Percentiles rank a stretch among this genome's conserved stretches.
phyloP scores from a whole-genome alignment of 768 basidiomycete species.

The Cystofilobasidium macerans region DNA sequence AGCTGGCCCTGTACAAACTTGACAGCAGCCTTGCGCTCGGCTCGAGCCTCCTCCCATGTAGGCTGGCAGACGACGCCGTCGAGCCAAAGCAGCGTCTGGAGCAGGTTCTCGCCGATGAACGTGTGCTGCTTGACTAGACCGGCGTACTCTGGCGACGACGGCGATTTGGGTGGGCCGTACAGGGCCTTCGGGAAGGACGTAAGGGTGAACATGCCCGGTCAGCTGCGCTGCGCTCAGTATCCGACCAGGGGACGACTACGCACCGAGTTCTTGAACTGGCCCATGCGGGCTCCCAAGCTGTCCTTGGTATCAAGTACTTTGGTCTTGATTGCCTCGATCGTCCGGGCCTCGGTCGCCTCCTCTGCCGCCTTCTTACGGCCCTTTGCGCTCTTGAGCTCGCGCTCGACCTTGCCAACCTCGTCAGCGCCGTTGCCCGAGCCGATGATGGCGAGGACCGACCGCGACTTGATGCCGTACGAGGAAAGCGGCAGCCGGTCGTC shows the following conservation, averaged over 20 bases:
- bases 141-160: slow-evolving; percentile 28
- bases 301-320: slow-evolving; percentile 48
- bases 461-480: slow-evolving; percentile 58
- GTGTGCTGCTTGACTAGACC: slow-evolving; percentile 42
- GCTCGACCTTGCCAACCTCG: slow-evolving; percentile 20
- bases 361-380: slow-evolving; percentile 29
- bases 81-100: slow-evolving; percentile 75
- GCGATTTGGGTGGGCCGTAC: slow-evolving; percentile 1
- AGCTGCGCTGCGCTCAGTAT: too few relatives aligned
- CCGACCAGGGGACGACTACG: slow-evolving; percentile 19
- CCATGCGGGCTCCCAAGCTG: slow-evolving; percentile 50
- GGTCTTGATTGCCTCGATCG: slow-evolving; percentile 48
- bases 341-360: slow-evolving; percentile 42
- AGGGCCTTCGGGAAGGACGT: too few relatives aligned
- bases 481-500: slow-evolving; percentile 62
- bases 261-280: slow-evolving; percentile 41
- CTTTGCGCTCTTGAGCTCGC: slow-evolving; percentile 26
- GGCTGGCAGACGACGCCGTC: slow-evolving; percentile 67
- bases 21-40: slow-evolving; percentile 43
- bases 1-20: slow-evolving; percentile 4
- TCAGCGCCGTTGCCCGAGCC: slow-evolving; percentile 34
- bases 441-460: slow-evolving; percentile 61
- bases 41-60: slow-evolving; percentile 67
- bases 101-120: slow-evolving; percentile 65
- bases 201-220: too few relatives aligned